Percentiles rank a stretch among this genome's conserved stretches.
These are phyloP conservation scores for Starmera caribaea DNA, from an alignment of 805 yeast species.

Conservation along the genomic window DNA sequence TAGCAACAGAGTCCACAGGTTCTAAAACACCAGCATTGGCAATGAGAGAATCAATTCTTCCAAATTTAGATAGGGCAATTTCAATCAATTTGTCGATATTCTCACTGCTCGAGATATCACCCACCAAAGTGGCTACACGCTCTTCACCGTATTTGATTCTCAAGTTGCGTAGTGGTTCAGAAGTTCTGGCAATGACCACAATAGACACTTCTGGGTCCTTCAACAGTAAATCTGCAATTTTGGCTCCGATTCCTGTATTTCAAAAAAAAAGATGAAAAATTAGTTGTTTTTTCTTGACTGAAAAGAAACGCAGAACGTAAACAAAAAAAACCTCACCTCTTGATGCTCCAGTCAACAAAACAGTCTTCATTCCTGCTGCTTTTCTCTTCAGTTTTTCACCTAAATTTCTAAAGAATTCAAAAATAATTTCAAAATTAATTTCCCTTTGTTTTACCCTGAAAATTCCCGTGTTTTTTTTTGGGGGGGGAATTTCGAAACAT, in stretches of 20 bases:
- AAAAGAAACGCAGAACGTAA: too few species aligned
- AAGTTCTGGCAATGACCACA: conserved; percentile 68
- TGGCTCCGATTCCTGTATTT: conserved; percentile 63
- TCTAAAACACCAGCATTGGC: conserved; percentile 80
- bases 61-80: conserved; percentile 38
- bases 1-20: conserved; percentile 55
- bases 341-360: conserved; percentile 50
- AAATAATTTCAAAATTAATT: too few species aligned
- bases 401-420: too few species aligned
- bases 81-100: conserved; percentile 30
- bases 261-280: background rate
- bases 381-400: too few species aligned
- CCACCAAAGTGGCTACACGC: conserved; percentile 41
- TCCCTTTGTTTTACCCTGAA: too few species aligned
- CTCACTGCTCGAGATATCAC: conserved; percentile 45
- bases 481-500: too few species aligned
- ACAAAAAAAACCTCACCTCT: conserved; percentile 34
- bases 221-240: conserved; percentile 49
- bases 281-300: too few species aligned
- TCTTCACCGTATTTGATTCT: conserved; percentile 34
- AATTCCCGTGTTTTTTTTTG: too few species aligned
- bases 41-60: conserved; percentile 51
- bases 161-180: conserved; percentile 33
- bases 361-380: too few species aligned
- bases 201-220: conserved; percentile 30